phyloP scores from a whole-genome alignment of 176 grass and related monocot species.

The Poa annua region DNA sequence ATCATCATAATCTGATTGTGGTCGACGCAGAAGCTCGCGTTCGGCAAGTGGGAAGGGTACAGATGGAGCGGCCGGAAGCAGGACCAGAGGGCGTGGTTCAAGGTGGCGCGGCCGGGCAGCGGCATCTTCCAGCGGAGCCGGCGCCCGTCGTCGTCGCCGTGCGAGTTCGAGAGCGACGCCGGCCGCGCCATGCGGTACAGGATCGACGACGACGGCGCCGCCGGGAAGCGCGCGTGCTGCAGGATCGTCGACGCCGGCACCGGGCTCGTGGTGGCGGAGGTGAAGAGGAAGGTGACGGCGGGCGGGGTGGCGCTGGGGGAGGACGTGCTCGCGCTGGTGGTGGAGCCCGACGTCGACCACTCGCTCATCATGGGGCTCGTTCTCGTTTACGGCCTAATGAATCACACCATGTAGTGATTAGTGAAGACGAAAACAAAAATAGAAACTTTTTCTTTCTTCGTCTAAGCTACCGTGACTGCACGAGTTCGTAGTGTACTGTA shows the following conservation, averaged over 20 bases:
- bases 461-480: neutral
- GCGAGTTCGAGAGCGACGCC: constrained; percentile 40
- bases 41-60: constrained; percentile 67
- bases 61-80: constrained; percentile 23
- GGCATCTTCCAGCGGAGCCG: constrained; percentile 39
- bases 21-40: constrained; percentile 55
- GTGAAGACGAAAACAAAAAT: neutral
- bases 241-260: constrained; percentile 56
- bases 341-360: constrained; percentile 70
- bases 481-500: neutral
- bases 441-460: neutral
- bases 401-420: constrained; percentile 38
- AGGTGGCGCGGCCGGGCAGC: constrained; percentile 42
- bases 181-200: constrained; percentile 42
- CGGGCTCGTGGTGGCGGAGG: constrained; percentile 60
- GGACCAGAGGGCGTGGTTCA: constrained; percentile 54
- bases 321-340: constrained; percentile 68
- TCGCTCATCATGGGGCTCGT: constrained; percentile 79
- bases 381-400: constrained; percentile 76
- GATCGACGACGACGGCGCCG: constrained; percentile 42
- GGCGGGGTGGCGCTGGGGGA: constrained; percentile 59
- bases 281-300: constrained; percentile 68
- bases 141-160: constrained; percentile 36
- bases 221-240: constrained; percentile 43
- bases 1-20: neutral